A percentile compares a stretch with the other conserved stretches of the same genome.
phyloP scores from a whole-genome alignment of 2,329 filamentous ascomycete genomes.

The Neonectria magnoliae region DNA sequence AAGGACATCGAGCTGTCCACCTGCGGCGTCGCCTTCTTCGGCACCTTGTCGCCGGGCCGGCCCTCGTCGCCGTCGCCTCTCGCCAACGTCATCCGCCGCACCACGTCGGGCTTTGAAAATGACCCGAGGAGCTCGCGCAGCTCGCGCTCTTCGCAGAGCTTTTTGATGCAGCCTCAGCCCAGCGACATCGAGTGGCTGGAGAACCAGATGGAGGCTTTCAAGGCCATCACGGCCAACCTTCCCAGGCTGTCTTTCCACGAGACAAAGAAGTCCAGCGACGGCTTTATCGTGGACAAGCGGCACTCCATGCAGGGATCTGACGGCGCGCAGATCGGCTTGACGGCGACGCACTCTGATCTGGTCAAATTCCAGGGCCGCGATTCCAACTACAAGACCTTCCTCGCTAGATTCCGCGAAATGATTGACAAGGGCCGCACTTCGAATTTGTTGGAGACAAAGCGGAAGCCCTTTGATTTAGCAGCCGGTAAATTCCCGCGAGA shows the following conservation, averaged over 20 bases:
- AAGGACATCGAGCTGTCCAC: conserved; percentile 23
- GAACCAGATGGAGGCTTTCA: conserved; percentile 26
- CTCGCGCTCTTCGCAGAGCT: conserved; percentile 2
- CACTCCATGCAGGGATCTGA: conserved; percentile 23
- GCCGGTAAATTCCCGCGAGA: background rate
- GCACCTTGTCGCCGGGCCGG: conserved; percentile 19
- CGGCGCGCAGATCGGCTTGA: conserved; percentile 16
- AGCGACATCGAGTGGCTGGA: conserved; percentile 23
- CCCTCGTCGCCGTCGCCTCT: conserved; percentile 23
- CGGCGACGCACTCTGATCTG: conserved; percentile 20
- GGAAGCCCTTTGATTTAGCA: conserved; percentile 19
- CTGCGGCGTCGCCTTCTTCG: conserved; percentile 23
- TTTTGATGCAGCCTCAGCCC: conserved; percentile 13
- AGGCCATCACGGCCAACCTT: conserved; percentile 22
- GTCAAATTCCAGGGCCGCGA: conserved; percentile 23
- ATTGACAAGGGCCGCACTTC: conserved; percentile 14
- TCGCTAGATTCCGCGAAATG: conserved; percentile 8
- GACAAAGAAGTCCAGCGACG: conserved; percentile 17
- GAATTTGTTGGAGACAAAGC: conserved; percentile 12
- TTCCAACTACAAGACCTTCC: conserved; percentile 19
- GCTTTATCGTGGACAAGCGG: conserved; percentile 19
- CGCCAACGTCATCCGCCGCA: conserved; percentile 21
- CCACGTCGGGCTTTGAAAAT: conserved; percentile 15
- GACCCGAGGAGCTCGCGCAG: conserved; percentile 2
- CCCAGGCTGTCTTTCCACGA: conserved; percentile 21